phyloP scores from a whole-genome alignment of 2,329 filamentous ascomycete species.

The Periconia sp. region DNA sequence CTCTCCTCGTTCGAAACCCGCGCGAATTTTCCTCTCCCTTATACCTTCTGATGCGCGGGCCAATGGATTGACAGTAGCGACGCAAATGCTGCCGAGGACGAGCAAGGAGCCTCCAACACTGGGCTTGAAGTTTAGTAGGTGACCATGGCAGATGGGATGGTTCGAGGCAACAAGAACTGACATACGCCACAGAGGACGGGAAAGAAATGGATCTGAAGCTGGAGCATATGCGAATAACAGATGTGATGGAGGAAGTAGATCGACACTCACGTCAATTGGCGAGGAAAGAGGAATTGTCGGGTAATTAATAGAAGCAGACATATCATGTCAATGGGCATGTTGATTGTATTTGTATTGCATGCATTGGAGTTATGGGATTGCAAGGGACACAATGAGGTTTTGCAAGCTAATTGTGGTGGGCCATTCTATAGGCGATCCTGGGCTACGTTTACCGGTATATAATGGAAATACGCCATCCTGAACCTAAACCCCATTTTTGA shows the following conservation, averaged over 20 bases:
- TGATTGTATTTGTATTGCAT: conserved; percentile 18
- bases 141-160: background rate
- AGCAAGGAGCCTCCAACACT: conserved; percentile 71
- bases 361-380: conserved; percentile 28
- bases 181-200: conserved; percentile 71
- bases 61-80: conserved; percentile 73
- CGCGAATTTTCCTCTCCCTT: conserved; percentile 82
- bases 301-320: conserved; percentile 24
- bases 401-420: background rate
- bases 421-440: background rate
- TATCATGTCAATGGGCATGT: conserved; percentile 3
- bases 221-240: conserved; percentile 79
- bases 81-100: conserved; percentile 70
- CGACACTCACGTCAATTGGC: conserved; percentile 81
- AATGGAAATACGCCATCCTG: conserved; percentile 18
- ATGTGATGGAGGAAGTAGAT: conserved; percentile 85
- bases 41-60: conserved; percentile 78
- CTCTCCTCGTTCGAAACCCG: conserved; percentile 74
- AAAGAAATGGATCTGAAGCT: conserved; percentile 84
- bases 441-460: background rate
- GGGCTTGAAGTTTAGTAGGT: conserved; percentile 81
- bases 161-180: conserved; percentile 15
- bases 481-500: conserved; percentile 10
- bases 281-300: conserved; percentile 76
- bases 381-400: background rate